Evolutionary conservation across 1,139 yeast species (phyloP), one percentile per base, ranked within the genome.

Genomic region (Groenewaldozyma sp.): DNA sequence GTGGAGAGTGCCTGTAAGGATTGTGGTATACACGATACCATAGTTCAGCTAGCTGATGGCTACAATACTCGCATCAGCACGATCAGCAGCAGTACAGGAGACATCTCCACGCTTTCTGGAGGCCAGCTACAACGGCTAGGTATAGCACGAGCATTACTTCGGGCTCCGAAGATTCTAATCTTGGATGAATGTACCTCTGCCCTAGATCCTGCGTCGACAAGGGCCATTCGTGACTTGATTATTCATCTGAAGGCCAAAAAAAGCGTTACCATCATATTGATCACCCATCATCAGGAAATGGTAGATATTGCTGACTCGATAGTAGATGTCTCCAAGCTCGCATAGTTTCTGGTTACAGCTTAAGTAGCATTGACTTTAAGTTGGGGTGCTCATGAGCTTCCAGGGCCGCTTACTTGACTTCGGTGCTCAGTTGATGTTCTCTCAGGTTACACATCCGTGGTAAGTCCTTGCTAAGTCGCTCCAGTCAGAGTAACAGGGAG

Each of bases 61-160:
- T 65, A 64, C 38, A 70, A 74, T 33, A 76, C 83, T 0, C 51
- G 59, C 3, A 63, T 78, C 26, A 78, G 78, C 0, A 58, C 53
- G 11, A 70, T 54, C 5, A 44, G 46, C 11, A 60, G 56, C 3
- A 41, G 45, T 10, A 14, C 4, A 4, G 33, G 33, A 10, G 49
- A 50, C 2, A 49, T 51, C 14, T 45, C 53, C 9, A 67, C 52
- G 10, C 58, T 78, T 28, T 74, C 81, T 45, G 95, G 95, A 10
- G 96, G 96, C 1, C 95, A 87, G 54, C 74, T 82, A 56, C 96
- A 87, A 57, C 65, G 95, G 51, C 71, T 87, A 10, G 95, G 95
- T 1, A 70, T 87, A 38, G 95, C 95, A 0, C 64, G 95, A 46
- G 87, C 94, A 0, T 61, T 81, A 38, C 60, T 80, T 28, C 67